These are phyloP conservation scores for Aspergillus piperis DNA, from an alignment of 2,329 filamentous ascomycete genomes.

Conservation along the genomic window DNA sequence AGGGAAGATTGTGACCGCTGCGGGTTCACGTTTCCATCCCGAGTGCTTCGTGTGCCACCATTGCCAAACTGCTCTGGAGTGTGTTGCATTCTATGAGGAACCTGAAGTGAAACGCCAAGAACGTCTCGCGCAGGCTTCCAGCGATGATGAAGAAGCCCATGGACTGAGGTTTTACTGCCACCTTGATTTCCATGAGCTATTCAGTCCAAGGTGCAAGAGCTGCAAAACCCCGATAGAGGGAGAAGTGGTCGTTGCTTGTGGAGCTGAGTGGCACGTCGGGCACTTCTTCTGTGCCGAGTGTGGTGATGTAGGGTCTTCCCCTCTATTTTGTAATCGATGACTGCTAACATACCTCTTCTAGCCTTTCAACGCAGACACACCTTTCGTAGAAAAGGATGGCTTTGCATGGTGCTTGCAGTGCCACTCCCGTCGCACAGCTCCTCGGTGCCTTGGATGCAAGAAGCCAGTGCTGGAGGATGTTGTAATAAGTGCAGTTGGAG, in stretches of 20 bases:
- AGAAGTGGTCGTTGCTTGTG: constrained; percentile 90
- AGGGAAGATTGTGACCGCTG: constrained; percentile 83
- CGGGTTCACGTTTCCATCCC: constrained; percentile 83
- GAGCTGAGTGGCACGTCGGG: constrained; percentile 93
- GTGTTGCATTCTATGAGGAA: constrained; percentile 94
- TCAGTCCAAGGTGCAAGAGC: constrained; percentile 88
- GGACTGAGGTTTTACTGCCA: constrained; percentile 90
- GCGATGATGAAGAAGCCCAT: constrained; percentile 63
- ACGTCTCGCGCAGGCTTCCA: constrained; percentile 66
- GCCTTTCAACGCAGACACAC: constrained; percentile 63
- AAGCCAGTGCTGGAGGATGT: constrained; percentile 84
- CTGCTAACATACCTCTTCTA: constrained; percentile 26
- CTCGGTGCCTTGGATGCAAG: constrained; percentile 84
- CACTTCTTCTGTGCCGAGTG: constrained; percentile 99
- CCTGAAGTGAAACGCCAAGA: constrained; percentile 70
- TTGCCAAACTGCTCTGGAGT: constrained; percentile 85
- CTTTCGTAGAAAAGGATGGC: constrained; percentile 96
- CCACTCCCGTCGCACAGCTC: constrained; percentile 86
- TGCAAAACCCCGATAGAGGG: constrained; percentile 96
- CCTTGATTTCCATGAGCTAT: constrained; percentile 96
- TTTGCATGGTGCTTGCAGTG: constrained; percentile 96
- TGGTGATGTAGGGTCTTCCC: constrained; percentile 64
- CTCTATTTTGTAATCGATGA: background rate
- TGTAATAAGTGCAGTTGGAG: constrained; percentile 83
- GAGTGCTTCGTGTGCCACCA: constrained; percentile 88